Percentiles rank a stretch among this genome's conserved stretches.
phyloP scores from a whole-genome alignment of 2,329 filamentous ascomycete genomes.

The Aspergillus udagawae region DNA sequence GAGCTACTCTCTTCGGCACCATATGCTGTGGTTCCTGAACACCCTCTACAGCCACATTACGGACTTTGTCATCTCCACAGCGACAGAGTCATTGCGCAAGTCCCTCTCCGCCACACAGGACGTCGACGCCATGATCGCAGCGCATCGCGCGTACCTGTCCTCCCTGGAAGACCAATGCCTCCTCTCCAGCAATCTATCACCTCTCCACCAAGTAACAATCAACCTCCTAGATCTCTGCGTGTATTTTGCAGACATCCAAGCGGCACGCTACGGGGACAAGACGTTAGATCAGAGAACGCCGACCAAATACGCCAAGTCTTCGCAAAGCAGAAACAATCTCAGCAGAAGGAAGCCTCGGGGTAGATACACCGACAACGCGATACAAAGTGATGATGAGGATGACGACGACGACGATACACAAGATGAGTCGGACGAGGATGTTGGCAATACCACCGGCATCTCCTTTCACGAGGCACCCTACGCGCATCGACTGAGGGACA shows the following conservation, averaged over 20 bases:
- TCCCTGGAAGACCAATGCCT: constrained; percentile 65
- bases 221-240: constrained; percentile 72
- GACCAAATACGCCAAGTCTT: neutral
- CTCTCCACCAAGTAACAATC: constrained; percentile 70
- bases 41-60: constrained; percentile 72
- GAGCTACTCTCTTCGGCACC: constrained; percentile 55
- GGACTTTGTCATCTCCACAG: constrained; percentile 64
- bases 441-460: constrained; percentile 36
- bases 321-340: neutral
- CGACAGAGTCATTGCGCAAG: constrained; percentile 53
- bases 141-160: constrained; percentile 62
- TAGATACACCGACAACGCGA: constrained; percentile 16
- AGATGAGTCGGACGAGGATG: constrained; percentile 33
- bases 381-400: constrained; percentile 13
- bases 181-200: constrained; percentile 62
- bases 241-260: constrained; percentile 60
- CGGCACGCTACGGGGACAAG: constrained; percentile 35
- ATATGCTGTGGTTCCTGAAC: constrained; percentile 73
- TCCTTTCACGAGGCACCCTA: constrained; percentile 44
- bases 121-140: constrained; percentile 73
- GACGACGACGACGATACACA: constrained; percentile 24
- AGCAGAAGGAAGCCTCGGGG: neutral
- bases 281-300: constrained; percentile 30
- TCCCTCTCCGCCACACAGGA: constrained; percentile 61
- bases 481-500: constrained; percentile 50